phyloP scores from a whole-genome alignment of 306 rosid species.

The Trifolium pratense region DNA sequence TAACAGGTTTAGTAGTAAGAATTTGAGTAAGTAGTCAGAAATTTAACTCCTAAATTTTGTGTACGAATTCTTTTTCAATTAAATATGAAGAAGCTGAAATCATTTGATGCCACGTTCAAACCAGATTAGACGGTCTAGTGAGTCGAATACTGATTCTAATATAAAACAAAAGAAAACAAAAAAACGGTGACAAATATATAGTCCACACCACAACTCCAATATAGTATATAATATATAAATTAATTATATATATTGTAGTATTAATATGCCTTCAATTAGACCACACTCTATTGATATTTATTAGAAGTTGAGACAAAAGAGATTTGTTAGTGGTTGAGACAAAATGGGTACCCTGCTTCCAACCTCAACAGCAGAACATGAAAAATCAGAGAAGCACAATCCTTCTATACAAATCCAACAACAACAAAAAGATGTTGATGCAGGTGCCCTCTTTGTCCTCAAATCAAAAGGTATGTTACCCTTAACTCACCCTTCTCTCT shows the following conservation, averaged over 20 bases:
- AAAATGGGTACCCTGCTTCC: conserved; percentile 49
- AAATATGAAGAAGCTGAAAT: no score
- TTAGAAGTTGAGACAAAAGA: not conserved
- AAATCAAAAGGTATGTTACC: conserved; percentile 66
- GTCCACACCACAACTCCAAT: no score
- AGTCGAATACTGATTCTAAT: no score
- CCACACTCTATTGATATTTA: not conserved
- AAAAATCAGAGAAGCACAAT: conserved; percentile 40
- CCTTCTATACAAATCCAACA: conserved; percentile 21
- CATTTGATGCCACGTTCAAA: no score
- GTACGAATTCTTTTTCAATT: no score
- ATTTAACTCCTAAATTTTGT: no score
- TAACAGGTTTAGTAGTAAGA: no score
- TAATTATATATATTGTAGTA: not conserved
- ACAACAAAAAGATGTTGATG: conserved; percentile 52
- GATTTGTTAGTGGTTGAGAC: not conserved
- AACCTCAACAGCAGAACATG: conserved; percentile 29
- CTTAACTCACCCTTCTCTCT: not conserved
- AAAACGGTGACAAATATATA: no score
- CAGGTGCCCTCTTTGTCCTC: conserved; percentile 87
- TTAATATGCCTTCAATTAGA: not conserved
- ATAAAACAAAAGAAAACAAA: no score
- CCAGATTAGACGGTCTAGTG: no score
- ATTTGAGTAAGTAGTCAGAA: no score
- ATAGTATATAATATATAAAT: no score